Percentiles rank a stretch among this genome's conserved stretches.
Evolutionary conservation across 371 early-diverging fungal species (phyloP).

Genomic region (Apophysomyces variabilis): DNA sequence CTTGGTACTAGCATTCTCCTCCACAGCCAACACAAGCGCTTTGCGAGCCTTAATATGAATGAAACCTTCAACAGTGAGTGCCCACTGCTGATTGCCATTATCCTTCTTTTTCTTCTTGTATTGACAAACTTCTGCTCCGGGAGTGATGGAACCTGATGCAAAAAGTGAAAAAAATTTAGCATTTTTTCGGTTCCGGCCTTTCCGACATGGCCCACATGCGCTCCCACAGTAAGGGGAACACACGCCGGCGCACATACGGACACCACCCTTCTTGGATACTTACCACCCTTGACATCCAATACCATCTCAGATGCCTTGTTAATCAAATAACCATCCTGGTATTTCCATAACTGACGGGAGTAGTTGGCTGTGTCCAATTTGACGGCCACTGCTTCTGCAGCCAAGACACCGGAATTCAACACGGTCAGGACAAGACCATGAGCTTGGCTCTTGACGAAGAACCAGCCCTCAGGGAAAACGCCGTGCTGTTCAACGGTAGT

Average conservation of each 20-base stretch:
- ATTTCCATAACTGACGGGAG: constrained; percentile 62
- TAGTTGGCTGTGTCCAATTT: constrained; percentile 54
- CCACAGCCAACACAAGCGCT: constrained; percentile 38
- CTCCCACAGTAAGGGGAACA: too few relatives aligned
- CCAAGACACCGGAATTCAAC: constrained; percentile 38
- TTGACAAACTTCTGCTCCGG: constrained; percentile 42
- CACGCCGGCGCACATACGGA: too few relatives aligned
- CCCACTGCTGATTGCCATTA: constrained; percentile 48
- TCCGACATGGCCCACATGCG: too few relatives aligned
- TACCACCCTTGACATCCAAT: constrained; percentile 64
- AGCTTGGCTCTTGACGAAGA: constrained; percentile 66
- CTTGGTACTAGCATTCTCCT: constrained; percentile 30
- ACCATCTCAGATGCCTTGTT: constrained; percentile 63
- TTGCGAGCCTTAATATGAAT: constrained; percentile 33
- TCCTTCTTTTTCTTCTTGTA: constrained; percentile 41
- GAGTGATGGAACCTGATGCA: constrained; percentile 31
- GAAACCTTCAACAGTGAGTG: constrained; percentile 39
- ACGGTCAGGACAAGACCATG: constrained; percentile 54
- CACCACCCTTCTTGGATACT: background rate
- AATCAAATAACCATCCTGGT: constrained; percentile 56
- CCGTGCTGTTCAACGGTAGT: constrained; percentile 24
- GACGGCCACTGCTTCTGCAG: constrained; percentile 33
- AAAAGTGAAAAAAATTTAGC: background rate
- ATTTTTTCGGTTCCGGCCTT: too few relatives aligned
- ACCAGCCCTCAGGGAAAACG: constrained; percentile 63